Evolutionary conservation across 176 grass and related monocot genomes (phyloP).

Genomic region (Melocanna baccifera): DNA sequence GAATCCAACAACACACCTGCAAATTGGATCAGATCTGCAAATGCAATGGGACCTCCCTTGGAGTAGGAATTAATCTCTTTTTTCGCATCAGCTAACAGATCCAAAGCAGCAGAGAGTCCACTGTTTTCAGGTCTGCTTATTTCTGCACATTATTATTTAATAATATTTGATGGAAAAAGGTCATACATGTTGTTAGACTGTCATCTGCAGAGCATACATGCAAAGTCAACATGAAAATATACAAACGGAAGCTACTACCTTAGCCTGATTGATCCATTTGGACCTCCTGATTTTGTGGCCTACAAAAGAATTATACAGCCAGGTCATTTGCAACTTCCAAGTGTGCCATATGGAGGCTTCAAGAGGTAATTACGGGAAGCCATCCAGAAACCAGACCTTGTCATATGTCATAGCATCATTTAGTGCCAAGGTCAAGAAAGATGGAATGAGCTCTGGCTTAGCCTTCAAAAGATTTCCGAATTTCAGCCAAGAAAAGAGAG

Average conservation of each 20-base stretch:
- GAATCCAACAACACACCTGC: conserved; percentile 34
- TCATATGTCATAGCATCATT: conserved; percentile 97
- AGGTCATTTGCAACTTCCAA: neutral
- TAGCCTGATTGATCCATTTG: conserved; percentile 96
- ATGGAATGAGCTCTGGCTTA: conserved; percentile 70
- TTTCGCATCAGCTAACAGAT: conserved; percentile 68
- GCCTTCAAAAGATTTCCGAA: conserved; percentile 43
- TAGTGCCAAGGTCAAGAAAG: conserved; percentile 71
- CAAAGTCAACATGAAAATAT: neutral
- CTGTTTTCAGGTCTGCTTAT: conserved; percentile 91
- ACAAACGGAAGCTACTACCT: conserved; percentile 47
- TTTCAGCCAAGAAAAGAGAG: conserved; percentile 10
- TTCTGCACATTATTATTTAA: conserved; percentile 80
- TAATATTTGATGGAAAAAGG: conserved; percentile 9
- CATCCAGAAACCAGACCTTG: conserved; percentile 54
- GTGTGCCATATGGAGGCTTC: neutral
- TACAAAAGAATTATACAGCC: conserved; percentile 35
- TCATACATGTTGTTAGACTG: neutral
- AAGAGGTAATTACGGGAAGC: neutral
- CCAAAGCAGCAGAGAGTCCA: conserved; percentile 66
- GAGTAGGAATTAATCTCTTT: conserved; percentile 84
- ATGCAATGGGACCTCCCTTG: conserved; percentile 81
- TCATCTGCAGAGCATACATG: neutral
- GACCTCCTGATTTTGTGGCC: conserved; percentile 90
- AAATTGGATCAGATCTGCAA: conserved; percentile 85